Evolutionary conservation across 179 eudicot genomes (phyloP).

Genomic region (Silene noctiflora): DNA sequence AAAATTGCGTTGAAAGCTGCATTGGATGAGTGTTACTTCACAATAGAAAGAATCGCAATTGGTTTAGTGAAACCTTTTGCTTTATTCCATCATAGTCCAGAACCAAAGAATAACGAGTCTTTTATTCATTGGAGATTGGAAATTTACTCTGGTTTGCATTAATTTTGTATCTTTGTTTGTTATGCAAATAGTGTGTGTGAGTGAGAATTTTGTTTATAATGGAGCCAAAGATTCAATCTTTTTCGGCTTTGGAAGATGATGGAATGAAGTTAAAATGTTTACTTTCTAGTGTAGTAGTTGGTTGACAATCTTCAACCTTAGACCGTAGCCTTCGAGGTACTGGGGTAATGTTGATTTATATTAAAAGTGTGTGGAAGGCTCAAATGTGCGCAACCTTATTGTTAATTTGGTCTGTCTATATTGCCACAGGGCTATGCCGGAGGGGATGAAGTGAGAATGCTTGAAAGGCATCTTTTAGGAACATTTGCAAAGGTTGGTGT

Average conservation of each 20-base stretch:
- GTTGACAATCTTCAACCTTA: not conserved
- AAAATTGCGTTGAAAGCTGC: no score
- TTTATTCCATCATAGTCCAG: no score
- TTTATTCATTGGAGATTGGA: no score
- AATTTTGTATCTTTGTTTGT: not conserved
- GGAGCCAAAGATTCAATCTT: no score
- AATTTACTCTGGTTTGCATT: not conserved
- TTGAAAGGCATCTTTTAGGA: constrained; percentile 67
- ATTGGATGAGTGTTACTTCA: no score
- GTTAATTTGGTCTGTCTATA: constrained; percentile 7
- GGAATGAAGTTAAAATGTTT: not conserved
- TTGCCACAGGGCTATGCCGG: constrained; percentile 75
- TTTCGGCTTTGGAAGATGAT: no score
- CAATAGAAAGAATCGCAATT: no score
- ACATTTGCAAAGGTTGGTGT: constrained; percentile 71
- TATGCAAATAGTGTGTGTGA: not conserved
- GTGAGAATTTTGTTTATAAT: no score
- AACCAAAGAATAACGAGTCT: no score
- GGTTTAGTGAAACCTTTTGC: no score
- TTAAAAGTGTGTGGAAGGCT: not conserved
- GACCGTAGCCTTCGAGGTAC: not conserved
- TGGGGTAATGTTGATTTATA: not conserved
- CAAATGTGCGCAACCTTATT: not conserved
- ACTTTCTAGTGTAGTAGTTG: not conserved
- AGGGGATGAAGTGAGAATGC: constrained; percentile 96